Conservation (phyloP, 768 basidiomycete genomes). For the Paxillus involutus region DNA sequence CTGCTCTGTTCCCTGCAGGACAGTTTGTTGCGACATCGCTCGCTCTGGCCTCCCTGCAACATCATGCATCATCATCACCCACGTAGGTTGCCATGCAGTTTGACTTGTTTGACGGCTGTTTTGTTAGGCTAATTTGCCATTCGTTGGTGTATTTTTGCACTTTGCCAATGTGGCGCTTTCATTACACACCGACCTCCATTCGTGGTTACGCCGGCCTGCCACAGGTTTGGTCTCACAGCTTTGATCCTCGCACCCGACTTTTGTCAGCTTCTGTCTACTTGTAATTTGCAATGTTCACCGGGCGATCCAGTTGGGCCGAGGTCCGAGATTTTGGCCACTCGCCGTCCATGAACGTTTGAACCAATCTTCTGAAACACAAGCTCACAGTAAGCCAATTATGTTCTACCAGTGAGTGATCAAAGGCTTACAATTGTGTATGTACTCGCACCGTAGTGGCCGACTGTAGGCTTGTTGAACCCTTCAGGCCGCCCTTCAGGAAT, state of each 20-base stretch:
- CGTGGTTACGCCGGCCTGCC: not conserved
- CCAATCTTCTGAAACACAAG: too few species aligned
- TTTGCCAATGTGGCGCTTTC: not conserved
- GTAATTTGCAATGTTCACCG: not conserved
- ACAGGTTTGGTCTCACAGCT: not conserved
- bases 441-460: too few species aligned
- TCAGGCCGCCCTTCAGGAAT: too few species aligned
- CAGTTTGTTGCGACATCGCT: not conserved
- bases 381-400: too few species aligned
- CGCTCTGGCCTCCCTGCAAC: not conserved
- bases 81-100: conserved; percentile 3
- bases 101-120: not conserved
- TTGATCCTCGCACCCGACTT: not conserved
- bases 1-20: too few species aligned
- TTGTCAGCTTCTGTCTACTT: too few species aligned
- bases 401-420: too few species aligned
- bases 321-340: not conserved
- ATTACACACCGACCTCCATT: not conserved
- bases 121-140: conserved; percentile 19
- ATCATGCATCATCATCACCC: not conserved
- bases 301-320: not conserved
- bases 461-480: too few species aligned
- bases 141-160: conserved; percentile 20
- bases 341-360: not conserved
- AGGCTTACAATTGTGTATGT: too few species aligned